Percentiles rank a stretch among this genome's conserved stretches.
These are phyloP conservation scores for Phanerochaete sordida DNA, from an alignment of 768 basidiomycete species.

Conservation along the genomic window DNA sequence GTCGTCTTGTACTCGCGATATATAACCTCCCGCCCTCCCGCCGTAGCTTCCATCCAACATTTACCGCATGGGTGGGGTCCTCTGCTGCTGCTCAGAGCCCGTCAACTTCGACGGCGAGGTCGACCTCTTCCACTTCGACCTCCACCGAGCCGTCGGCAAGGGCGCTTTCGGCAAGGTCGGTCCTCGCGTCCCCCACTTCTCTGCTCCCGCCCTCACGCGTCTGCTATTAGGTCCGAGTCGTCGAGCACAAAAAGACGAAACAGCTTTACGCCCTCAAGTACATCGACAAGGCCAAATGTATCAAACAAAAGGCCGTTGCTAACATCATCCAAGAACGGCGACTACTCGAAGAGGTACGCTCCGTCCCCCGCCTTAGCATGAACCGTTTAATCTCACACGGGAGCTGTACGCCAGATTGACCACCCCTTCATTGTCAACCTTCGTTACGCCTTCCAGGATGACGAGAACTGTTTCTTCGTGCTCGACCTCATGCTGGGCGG, in stretches of 20 bases:
- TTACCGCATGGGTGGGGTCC: constrained; percentile 24
- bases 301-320: constrained; percentile 86
- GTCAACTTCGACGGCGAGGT: constrained; percentile 59
- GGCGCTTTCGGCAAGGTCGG: constrained; percentile 97
- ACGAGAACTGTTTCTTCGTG: constrained; percentile 97
- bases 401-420: constrained; percentile 54
- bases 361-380: background rate
- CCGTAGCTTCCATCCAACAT: constrained; percentile 8
- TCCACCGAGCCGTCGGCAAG: constrained; percentile 92
- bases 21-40: constrained; percentile 16
- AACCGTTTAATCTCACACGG: background rate
- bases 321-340: constrained; percentile 94
- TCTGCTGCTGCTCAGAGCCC: constrained; percentile 35
- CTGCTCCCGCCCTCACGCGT: background rate
- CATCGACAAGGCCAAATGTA: constrained; percentile 92
- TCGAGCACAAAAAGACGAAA: constrained; percentile 93
- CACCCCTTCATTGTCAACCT: constrained; percentile 88
- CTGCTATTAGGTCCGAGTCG: constrained; percentile 77
- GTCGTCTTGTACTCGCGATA: constrained; percentile 22
- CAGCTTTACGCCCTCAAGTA: constrained; percentile 95
- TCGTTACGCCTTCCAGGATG: constrained; percentile 96
- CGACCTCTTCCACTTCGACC: constrained; percentile 94
- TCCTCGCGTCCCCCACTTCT: background rate
- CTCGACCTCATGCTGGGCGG: constrained; percentile 96
- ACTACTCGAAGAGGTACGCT: constrained; percentile 80